Base-by-base conservation (phyloP, 2,329 filamentous ascomycete genomes). In the Emergomyces pasteurianus region DNA sequence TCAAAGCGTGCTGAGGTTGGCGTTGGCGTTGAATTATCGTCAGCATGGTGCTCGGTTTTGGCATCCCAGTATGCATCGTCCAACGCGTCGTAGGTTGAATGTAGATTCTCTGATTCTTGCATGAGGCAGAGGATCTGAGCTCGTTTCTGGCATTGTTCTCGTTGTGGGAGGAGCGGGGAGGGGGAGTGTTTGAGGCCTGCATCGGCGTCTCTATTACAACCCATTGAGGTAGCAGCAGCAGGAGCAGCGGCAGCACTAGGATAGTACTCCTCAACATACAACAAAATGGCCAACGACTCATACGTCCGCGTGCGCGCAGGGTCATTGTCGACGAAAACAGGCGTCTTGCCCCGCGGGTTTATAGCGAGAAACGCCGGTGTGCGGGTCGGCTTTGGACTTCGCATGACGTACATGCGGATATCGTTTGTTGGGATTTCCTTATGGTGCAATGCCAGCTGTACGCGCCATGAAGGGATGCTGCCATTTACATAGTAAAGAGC, bases 401-500 rank as follows among this genome's bases (percentile, higher is more conserved):
- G 31, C 58, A 59, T 59, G 21, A 59, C 58, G n/a, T 36, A 52
- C 58, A 54, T 53, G 28, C 58, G 43, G 18, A 54, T 12, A 18
- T 28, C 23, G 21, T 34, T 38, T 46, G 34, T 52, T 16, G 26
- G 28, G 38, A 59, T 53, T 10, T 38, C 6, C 23, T 59, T 59
- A n/a, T 52, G 43, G 47, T 59, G 21, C n/a, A 59, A 23, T 10
- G 58, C 43, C 9, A 59, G 18, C 23, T 54, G 26, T 10, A 59
- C 58, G 23, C 58, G 34, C 58, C 58, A 59, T 16, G 58, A 59
- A 7, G 58, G 58, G 26, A 59, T 59, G 42, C 58, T 59, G 26
- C 58, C 58, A 31, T 59, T 59, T 7, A 59, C 58, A 23, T 59
- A 59, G 58, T 59, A 59, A 16, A 59, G 46, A 18, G 47, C 53